Base-by-base conservation (phyloP, 306 rosid species). In the Cyclanthera cordifolia region DNA sequence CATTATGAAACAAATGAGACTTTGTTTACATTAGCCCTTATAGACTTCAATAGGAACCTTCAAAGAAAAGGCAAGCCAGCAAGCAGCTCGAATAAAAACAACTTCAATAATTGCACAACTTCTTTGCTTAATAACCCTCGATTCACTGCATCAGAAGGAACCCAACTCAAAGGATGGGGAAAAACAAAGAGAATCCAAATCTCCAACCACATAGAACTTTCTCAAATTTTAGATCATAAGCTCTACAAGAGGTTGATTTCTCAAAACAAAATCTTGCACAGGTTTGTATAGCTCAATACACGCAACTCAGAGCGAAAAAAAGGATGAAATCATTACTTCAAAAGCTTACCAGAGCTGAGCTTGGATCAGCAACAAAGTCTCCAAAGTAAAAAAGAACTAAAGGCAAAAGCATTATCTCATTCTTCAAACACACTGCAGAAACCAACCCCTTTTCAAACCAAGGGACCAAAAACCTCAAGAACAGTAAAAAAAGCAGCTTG, bases 381-480 rank as follows among this genome's bases (percentile, higher is more conserved):
- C 76, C 79, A 75, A 28, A 54, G 37, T 1, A 58, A 73, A 76
- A 70, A 39, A 30, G 76, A 70, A 73, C 63, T 43, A 70, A 77
- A 71, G 57, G 73, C 5, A 20, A 41, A 63, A 63, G 17, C 50
- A 63, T 41, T 43, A 78, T 63, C 57, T 60, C 58, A 37, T 70
- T 70, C 67, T 23, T 43, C 72, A 70, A 48, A 83, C 20, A 23
- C 50, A 20, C 58, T 15, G 27, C 78, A 74, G 52, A 72, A 51
- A 70, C 53, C 5, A 63, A 81, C 68, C 72, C 73, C 67, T 41
- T 67, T 55, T 23, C 49, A 19, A 63, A 51, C 47, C 13, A 24
- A 78, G 6, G 53, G 82, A 83, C 79, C 67, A 56, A 60, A 23
- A 81, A 68, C 80, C 80, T 53, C 80, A 86, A 72, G 49, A 68